Conservation (phyloP, 768 basidiomycete genomes). For the Amanita rubescens region DNA sequence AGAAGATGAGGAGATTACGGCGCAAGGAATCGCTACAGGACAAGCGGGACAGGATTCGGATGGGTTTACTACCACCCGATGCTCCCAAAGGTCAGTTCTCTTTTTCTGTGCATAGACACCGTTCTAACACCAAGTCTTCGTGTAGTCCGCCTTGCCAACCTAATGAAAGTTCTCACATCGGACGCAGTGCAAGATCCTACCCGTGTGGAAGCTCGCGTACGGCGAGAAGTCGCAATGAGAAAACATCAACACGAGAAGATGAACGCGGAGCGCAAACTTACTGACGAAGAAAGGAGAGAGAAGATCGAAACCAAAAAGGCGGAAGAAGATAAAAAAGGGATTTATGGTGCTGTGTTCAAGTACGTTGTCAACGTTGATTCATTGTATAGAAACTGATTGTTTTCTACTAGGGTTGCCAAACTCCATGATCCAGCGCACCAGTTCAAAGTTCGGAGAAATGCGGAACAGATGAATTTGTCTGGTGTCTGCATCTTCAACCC, state of each 20-base stretch:
- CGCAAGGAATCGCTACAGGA: constrained; percentile 88
- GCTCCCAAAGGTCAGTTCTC: constrained; percentile 73
- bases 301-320: constrained; percentile 81
- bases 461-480: constrained; percentile 81
- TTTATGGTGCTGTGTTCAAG: constrained; percentile 87
- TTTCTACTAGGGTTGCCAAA: constrained; percentile 58
- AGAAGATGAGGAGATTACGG: constrained; percentile 92
- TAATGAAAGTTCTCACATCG: constrained; percentile 96
- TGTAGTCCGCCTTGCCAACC: constrained; percentile 83
- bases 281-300: constrained; percentile 81
- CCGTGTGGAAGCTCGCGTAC: constrained; percentile 90
- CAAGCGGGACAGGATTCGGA: constrained; percentile 88
- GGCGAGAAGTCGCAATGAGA: constrained; percentile 87
- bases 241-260: constrained; percentile 88
- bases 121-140: constrained; percentile 2
- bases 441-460: constrained; percentile 96
- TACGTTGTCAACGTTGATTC: constrained; percentile 31
- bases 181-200: constrained; percentile 98
- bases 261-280: constrained; percentile 89
- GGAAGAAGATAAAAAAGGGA: constrained; percentile 83
- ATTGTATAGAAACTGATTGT: neutral
- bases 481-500: constrained; percentile 92
- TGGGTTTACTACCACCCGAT: constrained; percentile 94
- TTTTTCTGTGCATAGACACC: neutral
- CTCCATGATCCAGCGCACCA: constrained; percentile 90